phyloP scores from a whole-genome alignment of 495 filamentous ascomycete genomes.

The Lasiosphaeria hispida region DNA sequence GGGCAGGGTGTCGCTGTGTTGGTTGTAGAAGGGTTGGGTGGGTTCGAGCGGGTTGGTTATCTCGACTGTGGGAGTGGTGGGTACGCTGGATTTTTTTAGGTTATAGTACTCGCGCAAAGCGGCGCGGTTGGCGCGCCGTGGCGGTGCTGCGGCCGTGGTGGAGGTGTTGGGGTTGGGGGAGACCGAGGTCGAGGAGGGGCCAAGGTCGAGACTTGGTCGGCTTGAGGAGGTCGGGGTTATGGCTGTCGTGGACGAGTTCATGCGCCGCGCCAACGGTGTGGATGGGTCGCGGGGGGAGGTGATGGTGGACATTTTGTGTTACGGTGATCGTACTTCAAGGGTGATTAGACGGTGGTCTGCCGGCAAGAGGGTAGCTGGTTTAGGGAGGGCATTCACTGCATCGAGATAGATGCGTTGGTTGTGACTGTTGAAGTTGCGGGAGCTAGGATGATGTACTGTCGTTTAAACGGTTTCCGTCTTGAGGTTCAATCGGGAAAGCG shows the following conservation, averaged over 20 bases:
- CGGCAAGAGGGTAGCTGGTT: too few species aligned
- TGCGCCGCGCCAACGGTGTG: conserved; percentile 36
- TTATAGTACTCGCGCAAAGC: conserved; percentile 95
- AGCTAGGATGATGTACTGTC: too few species aligned
- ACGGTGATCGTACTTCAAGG: not conserved
- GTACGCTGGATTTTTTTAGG: conserved; percentile 52
- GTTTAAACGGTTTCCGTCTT: too few species aligned
- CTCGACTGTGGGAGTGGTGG: conserved; percentile 37
- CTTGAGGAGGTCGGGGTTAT: conserved; percentile 61
- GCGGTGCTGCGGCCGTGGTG: conserved; percentile 38
- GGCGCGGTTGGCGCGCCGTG: conserved; percentile 55
- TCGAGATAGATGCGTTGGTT: too few species aligned
- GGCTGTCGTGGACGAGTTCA: conserved; percentile 32
- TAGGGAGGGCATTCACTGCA: too few species aligned
- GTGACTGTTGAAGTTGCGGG: too few species aligned
- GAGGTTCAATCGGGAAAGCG: too few species aligned
- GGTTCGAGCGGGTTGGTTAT: conserved; percentile 29
- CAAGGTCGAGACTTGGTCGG: conserved; percentile 68
- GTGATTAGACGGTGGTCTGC: too few species aligned
- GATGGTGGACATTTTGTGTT: conserved; percentile 67
- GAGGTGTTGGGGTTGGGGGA: conserved; percentile 55
- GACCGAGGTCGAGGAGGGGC: conserved; percentile 47
- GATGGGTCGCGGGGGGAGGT: conserved; percentile 63
- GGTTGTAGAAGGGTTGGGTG: conserved; percentile 26
- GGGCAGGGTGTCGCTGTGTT: conserved; percentile 32